These are phyloP conservation scores for Eucalyptus pauciflora DNA, from an alignment of 345 rosid genomes.

Conservation along the genomic window DNA sequence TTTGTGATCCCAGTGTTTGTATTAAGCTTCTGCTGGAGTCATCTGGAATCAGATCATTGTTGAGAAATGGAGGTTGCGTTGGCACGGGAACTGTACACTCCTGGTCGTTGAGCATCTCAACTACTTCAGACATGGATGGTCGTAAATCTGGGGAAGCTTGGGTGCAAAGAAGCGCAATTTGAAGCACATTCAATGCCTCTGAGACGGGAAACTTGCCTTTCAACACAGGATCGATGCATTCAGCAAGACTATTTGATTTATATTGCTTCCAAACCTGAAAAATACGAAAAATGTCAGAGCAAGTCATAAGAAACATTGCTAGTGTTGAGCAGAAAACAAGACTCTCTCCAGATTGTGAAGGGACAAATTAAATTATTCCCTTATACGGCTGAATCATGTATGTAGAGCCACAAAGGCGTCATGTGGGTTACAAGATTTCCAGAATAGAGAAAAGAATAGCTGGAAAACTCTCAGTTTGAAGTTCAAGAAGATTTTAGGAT, in stretches of 20 bases:
- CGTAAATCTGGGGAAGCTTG: constrained; percentile 5
- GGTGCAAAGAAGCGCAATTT: constrained; percentile 3
- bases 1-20: not conserved
- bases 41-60: not conserved
- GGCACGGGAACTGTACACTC: not conserved
- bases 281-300: not conserved
- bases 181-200: constrained; percentile 1
- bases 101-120: not conserved
- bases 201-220: not conserved
- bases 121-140: constrained; percentile 1
- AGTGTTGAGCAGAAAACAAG: not conserved
- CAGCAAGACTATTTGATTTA: not conserved
- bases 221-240: not conserved
- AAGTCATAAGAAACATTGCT: not conserved
- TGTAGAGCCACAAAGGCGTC: not conserved
- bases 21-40: not conserved
- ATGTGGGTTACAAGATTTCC: not conserved
- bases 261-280: constrained; percentile 2
- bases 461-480: not conserved
- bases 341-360: not conserved
- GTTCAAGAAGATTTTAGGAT: not conserved
- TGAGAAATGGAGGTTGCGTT: constrained; percentile 4
- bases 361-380: not conserved
- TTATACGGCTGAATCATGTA: not conserved
- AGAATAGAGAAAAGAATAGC: not conserved